These are phyloP conservation scores for Aspergillus ustus DNA, from an alignment of 2,329 filamentous ascomycete species.

Conservation along the genomic window DNA sequence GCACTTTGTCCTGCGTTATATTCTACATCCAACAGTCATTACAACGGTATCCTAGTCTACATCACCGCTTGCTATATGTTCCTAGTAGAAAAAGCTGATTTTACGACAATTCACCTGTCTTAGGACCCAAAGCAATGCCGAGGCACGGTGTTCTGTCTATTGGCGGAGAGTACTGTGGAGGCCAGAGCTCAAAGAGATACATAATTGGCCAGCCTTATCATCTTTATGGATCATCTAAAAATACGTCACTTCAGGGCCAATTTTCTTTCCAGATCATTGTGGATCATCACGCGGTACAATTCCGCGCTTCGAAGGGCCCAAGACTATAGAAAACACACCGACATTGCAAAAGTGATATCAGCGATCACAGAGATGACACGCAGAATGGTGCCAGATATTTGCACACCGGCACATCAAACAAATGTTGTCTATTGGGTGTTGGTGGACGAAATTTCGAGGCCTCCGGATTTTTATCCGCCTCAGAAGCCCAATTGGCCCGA, in stretches of 20 bases:
- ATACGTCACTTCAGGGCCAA: neutral
- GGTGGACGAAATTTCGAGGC: neutral
- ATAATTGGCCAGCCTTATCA: neutral
- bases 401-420: neutral
- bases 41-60: too few species aligned
- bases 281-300: neutral
- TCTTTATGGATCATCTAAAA: neutral
- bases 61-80: too few species aligned
- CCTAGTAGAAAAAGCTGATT: too few species aligned
- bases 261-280: too few species aligned
- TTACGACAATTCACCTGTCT: too few species aligned
- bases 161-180: too few species aligned
- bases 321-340: neutral
- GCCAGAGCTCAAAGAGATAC: neutral
- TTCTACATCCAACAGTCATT: too few species aligned
- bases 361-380: neutral
- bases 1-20: too few species aligned
- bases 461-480: neutral
- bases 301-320: neutral
- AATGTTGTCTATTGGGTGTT: neutral
- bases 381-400: neutral
- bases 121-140: too few species aligned
- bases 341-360: too few species aligned
- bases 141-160: too few species aligned
- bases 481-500: neutral